phyloP scores from a whole-genome alignment of 75 land plant species.

The Sequoiadendron giganteum region DNA sequence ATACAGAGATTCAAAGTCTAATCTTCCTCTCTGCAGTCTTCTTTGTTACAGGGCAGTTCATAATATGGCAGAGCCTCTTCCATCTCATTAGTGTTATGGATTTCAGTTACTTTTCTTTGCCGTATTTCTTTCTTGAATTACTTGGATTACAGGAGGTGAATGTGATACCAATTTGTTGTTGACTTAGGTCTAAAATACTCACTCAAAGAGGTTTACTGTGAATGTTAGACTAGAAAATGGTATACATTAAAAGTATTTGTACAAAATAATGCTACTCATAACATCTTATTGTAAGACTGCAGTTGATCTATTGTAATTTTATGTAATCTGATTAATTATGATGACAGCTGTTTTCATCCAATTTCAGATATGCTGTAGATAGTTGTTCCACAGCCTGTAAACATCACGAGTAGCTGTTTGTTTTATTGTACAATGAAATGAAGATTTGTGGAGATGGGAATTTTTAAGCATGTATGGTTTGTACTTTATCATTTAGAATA shows the following conservation, averaged over 20 bases:
- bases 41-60: constrained; percentile 50
- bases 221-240: not conserved
- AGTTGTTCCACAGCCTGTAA: not conserved
- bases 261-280: not conserved
- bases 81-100: not conserved
- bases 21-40: constrained; percentile 57
- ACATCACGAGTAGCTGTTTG: not conserved
- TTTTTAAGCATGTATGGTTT: not conserved
- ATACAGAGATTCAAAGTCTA: constrained; percentile 44
- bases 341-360: not conserved
- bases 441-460: not conserved
- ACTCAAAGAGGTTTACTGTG: not conserved
- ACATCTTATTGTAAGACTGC: not conserved
- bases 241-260: not conserved
- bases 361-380: not conserved
- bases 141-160: not conserved
- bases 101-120: not conserved
- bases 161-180: not conserved
- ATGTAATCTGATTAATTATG: not conserved
- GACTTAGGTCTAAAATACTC: not conserved
- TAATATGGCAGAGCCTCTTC: constrained; percentile 2
- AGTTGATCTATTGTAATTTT: not conserved
- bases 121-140: not conserved
- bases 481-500: not conserved
- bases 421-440: not conserved